Evolutionary conservation across 441 rosid species (phyloP).

Genomic region (Iberis amara): DNA sequence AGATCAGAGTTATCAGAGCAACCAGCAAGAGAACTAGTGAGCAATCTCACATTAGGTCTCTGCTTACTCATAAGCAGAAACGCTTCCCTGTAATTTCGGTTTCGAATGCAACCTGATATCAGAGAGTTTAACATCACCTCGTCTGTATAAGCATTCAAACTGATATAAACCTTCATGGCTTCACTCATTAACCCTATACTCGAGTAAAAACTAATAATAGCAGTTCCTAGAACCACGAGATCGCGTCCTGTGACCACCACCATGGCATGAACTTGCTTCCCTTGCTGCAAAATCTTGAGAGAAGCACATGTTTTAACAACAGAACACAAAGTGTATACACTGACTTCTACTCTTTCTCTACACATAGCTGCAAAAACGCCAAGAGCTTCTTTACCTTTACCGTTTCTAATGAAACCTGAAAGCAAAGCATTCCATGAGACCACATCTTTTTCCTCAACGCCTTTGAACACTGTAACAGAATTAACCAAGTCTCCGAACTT

Average conservation of each 20-base stretch:
- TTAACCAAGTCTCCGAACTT: conserved; percentile 43
- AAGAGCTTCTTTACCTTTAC: conserved; percentile 49
- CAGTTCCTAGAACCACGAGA: conserved; percentile 61
- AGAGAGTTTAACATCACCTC: conserved; percentile 57
- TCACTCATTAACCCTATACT: conserved; percentile 39
- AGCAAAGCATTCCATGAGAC: conserved; percentile 74
- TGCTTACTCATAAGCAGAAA: conserved; percentile 38
- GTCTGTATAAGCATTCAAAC: conserved; percentile 36
- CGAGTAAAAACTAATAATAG: conserved; percentile 63
- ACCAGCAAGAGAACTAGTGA: conserved; percentile 59
- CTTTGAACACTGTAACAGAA: conserved; percentile 47
- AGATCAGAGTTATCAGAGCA: conserved; percentile 65
- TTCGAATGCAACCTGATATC: conserved; percentile 57
- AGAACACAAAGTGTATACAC: conserved; percentile 66
- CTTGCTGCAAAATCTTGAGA: conserved; percentile 45
- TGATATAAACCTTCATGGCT: conserved; percentile 49
- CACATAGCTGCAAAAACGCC: conserved; percentile 49
- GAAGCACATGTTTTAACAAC: conserved; percentile 60
- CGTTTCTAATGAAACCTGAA: conserved; percentile 49
- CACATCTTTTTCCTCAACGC: conserved; percentile 48
- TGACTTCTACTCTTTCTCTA: conserved; percentile 39
- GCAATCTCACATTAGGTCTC: conserved; percentile 55
- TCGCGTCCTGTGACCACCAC: conserved; percentile 60
- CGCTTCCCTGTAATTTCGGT: conserved; percentile 47
- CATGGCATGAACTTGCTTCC: conserved; percentile 67